Evolutionary conservation across 495 filamentous ascomycete genomes (phyloP).

Genomic region (Trichoderma virens): DNA sequence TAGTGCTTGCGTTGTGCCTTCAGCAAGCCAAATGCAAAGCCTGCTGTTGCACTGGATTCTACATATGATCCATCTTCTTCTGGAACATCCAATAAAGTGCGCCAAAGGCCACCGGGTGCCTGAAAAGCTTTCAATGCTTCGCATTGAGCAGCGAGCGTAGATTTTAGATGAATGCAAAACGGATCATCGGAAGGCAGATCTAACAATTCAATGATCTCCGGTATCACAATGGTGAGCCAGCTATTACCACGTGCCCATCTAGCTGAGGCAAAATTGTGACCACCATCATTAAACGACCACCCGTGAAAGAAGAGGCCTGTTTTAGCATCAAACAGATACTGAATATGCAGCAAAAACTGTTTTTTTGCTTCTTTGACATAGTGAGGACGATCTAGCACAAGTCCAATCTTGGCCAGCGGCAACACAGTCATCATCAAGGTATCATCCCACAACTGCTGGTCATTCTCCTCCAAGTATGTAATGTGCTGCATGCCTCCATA

Average conservation of each 20-base stretch:
- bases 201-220: conserved; percentile 62
- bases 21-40: conserved; percentile 67
- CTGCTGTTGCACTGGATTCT: conserved; percentile 66
- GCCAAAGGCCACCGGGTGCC: conserved; percentile 52
- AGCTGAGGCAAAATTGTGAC: conserved; percentile 64
- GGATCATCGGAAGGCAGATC: conserved; percentile 48
- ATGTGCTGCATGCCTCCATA: conserved; percentile 69
- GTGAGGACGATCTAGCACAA: conserved; percentile 51
- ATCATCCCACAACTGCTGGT: conserved; percentile 69
- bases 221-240: conserved; percentile 69
- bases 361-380: conserved; percentile 68
- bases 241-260: conserved; percentile 58
- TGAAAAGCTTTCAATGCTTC: conserved; percentile 51
- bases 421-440: conserved; percentile 76
- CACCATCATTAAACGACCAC: conserved; percentile 60
- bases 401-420: conserved; percentile 67
- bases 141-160: conserved; percentile 56
- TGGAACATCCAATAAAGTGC: conserved; percentile 56
- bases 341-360: conserved; percentile 63
- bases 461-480: conserved; percentile 57
- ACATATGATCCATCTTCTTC: conserved; percentile 53
- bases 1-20: conserved; percentile 63
- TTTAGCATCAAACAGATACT: conserved; percentile 61
- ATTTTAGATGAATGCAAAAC: conserved; percentile 50
- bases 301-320: conserved; percentile 68